These are phyloP conservation scores for Poteriospumella lacustris DNA, from an alignment of 108 stramenopile species.

Conservation along the genomic window DNA sequence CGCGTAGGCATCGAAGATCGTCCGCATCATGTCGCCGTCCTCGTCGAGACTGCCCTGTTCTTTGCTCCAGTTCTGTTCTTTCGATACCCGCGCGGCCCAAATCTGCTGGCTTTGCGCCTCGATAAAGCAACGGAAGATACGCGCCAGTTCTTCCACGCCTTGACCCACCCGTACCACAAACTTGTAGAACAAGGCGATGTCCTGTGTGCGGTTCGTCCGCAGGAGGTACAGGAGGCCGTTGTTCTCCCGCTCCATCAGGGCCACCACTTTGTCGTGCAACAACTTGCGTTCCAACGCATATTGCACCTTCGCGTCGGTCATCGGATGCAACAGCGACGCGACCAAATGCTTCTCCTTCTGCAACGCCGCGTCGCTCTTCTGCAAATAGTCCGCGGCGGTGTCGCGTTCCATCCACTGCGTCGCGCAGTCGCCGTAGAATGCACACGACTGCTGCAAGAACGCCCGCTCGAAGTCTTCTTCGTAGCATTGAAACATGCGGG, in stretches of 20 bases:
- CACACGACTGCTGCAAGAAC: slow-evolving; percentile 76
- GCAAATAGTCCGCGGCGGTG: background rate
- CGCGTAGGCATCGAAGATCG: slow-evolving; percentile 86
- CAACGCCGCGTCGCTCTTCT: slow-evolving; percentile 64
- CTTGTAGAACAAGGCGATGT: too few relatives aligned
- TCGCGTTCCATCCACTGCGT: background rate
- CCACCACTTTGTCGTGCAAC: too few relatives aligned
- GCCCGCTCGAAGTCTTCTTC: slow-evolving; percentile 78
- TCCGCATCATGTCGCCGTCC: slow-evolving; percentile 91
- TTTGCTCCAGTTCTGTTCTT: too few relatives aligned
- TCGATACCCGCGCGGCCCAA: slow-evolving; percentile 85
- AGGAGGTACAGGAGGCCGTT: too few relatives aligned
- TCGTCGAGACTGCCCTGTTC: slow-evolving; percentile 87
- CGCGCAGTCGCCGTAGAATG: background rate
- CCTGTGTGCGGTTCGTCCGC: too few relatives aligned
- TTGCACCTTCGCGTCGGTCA: slow-evolving; percentile 88
- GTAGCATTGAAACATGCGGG: slow-evolving; percentile 85
- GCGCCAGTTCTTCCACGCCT: too few relatives aligned
- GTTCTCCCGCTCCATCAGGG: background rate
- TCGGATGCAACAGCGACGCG: slow-evolving; percentile 79
- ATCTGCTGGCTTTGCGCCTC: too few relatives aligned
- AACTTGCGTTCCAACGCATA: slow-evolving; percentile 78
- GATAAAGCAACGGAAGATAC: too few relatives aligned
- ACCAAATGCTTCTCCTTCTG: slow-evolving; percentile 93
- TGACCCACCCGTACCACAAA: too few relatives aligned